phyloP scores from a whole-genome alignment of 2,329 filamentous ascomycete genomes.

The Myriosclerotinia scirpicola region DNA sequence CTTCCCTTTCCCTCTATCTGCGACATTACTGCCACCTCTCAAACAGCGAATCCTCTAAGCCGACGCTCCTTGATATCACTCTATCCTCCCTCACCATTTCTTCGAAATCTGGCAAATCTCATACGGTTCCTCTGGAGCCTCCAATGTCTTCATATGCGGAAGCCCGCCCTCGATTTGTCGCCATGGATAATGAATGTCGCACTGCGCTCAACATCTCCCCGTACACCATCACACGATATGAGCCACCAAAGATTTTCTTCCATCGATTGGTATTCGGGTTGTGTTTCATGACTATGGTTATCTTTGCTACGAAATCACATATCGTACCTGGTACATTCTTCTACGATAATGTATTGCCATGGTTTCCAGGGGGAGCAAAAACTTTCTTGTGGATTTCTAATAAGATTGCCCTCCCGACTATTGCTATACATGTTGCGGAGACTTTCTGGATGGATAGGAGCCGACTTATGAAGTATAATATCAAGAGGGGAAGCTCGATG shows the following conservation, averaged over 20 bases:
- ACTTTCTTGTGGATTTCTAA: conserved; percentile 61
- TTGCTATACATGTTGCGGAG: conserved; percentile 67
- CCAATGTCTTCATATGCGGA: conserved; percentile 68
- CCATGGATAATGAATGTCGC: conserved; percentile 66
- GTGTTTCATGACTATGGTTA: conserved; percentile 55
- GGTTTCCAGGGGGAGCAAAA: conserved; percentile 57
- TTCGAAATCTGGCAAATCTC: conserved; percentile 49
- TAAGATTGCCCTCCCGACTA: conserved; percentile 56
- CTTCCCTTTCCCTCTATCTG: conserved; percentile 76
- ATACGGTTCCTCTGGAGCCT: conserved; percentile 65
- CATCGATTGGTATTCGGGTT: conserved; percentile 56
- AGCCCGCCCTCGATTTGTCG: conserved; percentile 67
- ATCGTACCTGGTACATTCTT: conserved; percentile 53
- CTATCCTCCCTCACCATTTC: conserved; percentile 61
- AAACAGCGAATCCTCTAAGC: conserved; percentile 53
- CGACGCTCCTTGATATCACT: conserved; percentile 64
- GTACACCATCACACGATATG: conserved; percentile 45
- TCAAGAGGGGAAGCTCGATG: conserved; percentile 45
- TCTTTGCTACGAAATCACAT: conserved; percentile 50
- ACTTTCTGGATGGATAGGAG: conserved; percentile 52
- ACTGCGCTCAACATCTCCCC: conserved; percentile 57
- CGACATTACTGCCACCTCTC: conserved; percentile 66
- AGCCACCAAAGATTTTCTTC: conserved; percentile 36
- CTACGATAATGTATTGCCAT: conserved; percentile 51
- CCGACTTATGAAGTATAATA: conserved; percentile 50